Base-by-base conservation (phyloP, 345 rosid species). In the Corchorus olitorius region DNA sequence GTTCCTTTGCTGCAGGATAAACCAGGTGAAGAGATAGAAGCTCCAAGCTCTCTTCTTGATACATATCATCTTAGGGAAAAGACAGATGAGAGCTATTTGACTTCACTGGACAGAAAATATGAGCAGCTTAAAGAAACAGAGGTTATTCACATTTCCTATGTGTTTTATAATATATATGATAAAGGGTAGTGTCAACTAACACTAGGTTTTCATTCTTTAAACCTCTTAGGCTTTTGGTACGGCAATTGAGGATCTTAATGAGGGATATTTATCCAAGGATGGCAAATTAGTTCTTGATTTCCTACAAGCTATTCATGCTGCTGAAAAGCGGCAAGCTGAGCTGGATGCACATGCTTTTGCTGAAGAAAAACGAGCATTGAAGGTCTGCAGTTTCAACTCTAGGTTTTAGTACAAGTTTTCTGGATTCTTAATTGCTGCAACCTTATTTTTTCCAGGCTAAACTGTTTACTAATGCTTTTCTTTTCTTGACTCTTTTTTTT, bases 291-390 rank as follows among this genome's bases (percentile, higher is more conserved):
- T 97, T 77, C 74, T 97, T 69, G 89, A 88, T 78, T 94, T 97
- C 87, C 86, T 97, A 41, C 81, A 88, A 87, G 98, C 98, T 68
- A 92, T 97, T 75, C 98, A 94, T 78, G 87, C 84, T 63, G 98
- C 99, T 74, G 98, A 94, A 85, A 83, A 89, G 67, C 84, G 93
- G 83, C 99, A 94, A 84, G 94, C 97, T 64, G 94, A 92, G 76
- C 65, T 91, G 71, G 99, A 94, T 88, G 90, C 94, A 76, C 91
- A 34, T 76, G 85, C 86, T 79, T 94, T 97, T 86, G 79, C 90
- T 50, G 89, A 90, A 81, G 95, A 94, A 74, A 85, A 79, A 82
- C 84, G 81, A 81, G 88, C 88, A 56, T 75, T 97, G 80, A 94
- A 92, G 97, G 99, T 91, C 73, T 70, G 76, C 45, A 70, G 9